These are phyloP conservation scores for Solanum bulbocastanum DNA, from an alignment of 257 asterid species.

Conservation along the genomic window DNA sequence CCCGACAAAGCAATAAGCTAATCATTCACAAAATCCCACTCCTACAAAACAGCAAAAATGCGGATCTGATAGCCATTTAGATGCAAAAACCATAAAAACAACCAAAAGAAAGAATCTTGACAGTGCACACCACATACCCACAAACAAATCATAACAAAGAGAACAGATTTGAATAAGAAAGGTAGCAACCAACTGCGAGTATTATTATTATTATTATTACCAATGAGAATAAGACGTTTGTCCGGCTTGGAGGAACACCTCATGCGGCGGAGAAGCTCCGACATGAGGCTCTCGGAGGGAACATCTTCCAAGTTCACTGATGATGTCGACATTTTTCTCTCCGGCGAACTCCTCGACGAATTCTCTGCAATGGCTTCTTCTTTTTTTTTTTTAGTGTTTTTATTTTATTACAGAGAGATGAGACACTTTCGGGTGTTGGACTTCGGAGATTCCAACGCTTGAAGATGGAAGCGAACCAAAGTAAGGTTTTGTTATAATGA, in stretches of 20 bases:
- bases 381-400: background rate
- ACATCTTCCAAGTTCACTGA: constrained; percentile 47
- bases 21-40: background rate
- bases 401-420: background rate
- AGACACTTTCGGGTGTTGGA: background rate
- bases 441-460: background rate
- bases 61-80: background rate
- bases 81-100: background rate
- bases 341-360: background rate
- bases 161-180: background rate
- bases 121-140: background rate
- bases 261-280: constrained; percentile 85
- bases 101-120: background rate
- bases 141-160: background rate
- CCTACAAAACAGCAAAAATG: background rate
- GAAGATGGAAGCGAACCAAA: background rate
- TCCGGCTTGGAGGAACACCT: constrained; percentile 71
- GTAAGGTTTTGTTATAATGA: background rate
- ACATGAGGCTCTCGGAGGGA: constrained; percentile 60
- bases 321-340: background rate
- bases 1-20: background rate
- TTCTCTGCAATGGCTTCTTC: background rate
- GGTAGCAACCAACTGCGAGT: background rate
- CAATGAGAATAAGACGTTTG: constrained; percentile 86
- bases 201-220: constrained; percentile 10